phyloP scores from a whole-genome alignment of 345 rosid species.

The Bruguiera parviflora region DNA sequence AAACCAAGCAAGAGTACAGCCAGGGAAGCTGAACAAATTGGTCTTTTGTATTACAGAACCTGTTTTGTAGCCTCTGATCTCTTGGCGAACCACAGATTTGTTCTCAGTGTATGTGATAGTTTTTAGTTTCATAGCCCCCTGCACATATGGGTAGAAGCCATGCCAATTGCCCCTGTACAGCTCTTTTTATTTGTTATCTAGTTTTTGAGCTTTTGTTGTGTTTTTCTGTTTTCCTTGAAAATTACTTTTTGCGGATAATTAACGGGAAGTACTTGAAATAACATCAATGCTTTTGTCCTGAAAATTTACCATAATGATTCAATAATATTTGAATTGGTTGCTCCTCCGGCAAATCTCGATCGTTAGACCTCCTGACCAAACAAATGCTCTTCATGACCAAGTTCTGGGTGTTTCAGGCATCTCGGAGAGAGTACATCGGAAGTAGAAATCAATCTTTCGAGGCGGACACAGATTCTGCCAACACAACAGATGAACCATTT shows the following conservation, averaged over 20 bases:
- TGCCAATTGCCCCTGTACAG: conserved; percentile 6
- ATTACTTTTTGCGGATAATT: background rate
- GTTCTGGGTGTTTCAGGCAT: too few relatives aligned
- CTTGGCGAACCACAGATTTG: background rate
- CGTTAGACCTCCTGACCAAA: too few relatives aligned
- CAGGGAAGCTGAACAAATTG: background rate
- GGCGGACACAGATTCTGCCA: too few relatives aligned
- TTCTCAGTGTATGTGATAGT: too few relatives aligned
- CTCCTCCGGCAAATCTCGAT: too few relatives aligned
- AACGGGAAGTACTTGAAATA: background rate
- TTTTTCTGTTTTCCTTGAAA: background rate
- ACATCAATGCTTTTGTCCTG: too few relatives aligned
- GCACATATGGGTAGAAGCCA: conserved; percentile 3
- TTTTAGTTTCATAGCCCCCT: background rate
- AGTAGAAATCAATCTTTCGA: too few relatives aligned
- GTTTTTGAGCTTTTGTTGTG: background rate
- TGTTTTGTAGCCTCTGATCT: background rate
- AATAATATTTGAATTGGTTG: too few relatives aligned
- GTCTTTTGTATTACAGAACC: background rate
- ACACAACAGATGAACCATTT: too few relatives aligned
- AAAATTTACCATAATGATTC: too few relatives aligned
- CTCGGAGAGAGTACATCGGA: too few relatives aligned
- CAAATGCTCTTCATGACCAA: too few relatives aligned
- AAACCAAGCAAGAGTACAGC: background rate
- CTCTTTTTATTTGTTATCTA: background rate